phyloP scores from a whole-genome alignment of 139 green algal genomes.

The Chlorella sp. region DNA sequence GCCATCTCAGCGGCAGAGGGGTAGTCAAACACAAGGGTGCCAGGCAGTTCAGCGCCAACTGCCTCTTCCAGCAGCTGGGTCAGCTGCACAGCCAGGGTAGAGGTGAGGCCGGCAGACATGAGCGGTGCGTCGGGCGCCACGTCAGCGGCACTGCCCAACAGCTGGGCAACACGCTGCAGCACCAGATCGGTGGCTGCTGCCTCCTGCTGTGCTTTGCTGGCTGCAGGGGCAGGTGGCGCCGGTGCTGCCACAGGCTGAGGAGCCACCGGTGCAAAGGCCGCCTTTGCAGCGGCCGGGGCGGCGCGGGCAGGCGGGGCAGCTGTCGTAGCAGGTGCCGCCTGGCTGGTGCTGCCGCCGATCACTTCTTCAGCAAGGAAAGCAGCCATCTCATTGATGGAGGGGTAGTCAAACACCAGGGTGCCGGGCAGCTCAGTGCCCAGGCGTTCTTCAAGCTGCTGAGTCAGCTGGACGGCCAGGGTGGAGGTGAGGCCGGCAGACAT shows the following conservation, averaged over 20 bases:
- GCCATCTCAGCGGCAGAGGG: conserved; percentile 50
- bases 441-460: conserved; percentile 26
- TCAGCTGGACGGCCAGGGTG: conserved; percentile 49
- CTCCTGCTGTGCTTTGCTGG: neutral
- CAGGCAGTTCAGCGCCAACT: conserved; percentile 23
- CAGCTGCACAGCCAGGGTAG: conserved; percentile 51
- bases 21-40: conserved; percentile 70
- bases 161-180: neutral
- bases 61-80: conserved; percentile 33
- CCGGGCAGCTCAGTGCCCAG: conserved; percentile 32
- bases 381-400: conserved; percentile 46
- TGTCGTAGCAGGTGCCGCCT: neutral
- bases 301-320: neutral
- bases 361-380: conserved; percentile 32
- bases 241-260: too few species aligned
- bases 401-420: conserved; percentile 71
- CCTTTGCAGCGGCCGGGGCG: neutral
- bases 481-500: conserved; percentile 74
- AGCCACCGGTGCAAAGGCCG: neutral
- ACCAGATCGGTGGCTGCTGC: conserved; percentile 1
- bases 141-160: neutral
- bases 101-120: conserved; percentile 73
- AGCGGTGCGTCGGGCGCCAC: conserved; percentile 44
- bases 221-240: too few species aligned
- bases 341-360: neutral